Evolutionary conservation across 768 basidiomycete genomes (phyloP).

Genomic region (Rhizopogon salebrosus): DNA sequence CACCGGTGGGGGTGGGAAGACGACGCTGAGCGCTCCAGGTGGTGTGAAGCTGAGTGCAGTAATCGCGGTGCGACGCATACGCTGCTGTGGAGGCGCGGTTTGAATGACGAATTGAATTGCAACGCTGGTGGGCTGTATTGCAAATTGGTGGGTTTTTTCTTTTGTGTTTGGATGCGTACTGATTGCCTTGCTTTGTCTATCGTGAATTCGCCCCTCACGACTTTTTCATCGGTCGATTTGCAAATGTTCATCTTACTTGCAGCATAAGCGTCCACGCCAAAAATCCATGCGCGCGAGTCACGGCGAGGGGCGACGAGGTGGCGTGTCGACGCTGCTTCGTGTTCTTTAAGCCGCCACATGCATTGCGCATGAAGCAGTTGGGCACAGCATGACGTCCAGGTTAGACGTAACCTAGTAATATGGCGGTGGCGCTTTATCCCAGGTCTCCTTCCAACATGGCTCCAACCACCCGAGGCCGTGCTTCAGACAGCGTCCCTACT

Average conservation of each 20-base stretch:
- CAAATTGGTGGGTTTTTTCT: conserved; percentile 55
- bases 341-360: too few relatives aligned
- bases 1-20: neutral
- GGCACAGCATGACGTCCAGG: too few relatives aligned
- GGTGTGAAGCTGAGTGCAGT: conserved; percentile 75
- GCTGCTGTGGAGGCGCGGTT: conserved; percentile 78
- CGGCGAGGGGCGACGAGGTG: conserved; percentile 53
- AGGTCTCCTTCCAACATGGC: too few relatives aligned
- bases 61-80: conserved; percentile 89
- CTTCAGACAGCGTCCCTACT: too few relatives aligned
- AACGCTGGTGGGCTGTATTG: conserved; percentile 88
- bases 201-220: too few relatives aligned
- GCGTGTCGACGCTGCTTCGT: neutral
- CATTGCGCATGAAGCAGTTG: too few relatives aligned
- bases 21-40: conserved; percentile 36
- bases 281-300: conserved; percentile 81
- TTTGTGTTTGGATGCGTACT: conserved; percentile 2
- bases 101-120: conserved; percentile 87
- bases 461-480: too few relatives aligned
- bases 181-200: neutral
- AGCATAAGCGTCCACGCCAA: conserved; percentile 87
- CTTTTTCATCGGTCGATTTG: too few relatives aligned
- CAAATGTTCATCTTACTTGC: too few relatives aligned
- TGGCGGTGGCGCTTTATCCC: too few relatives aligned
- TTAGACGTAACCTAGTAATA: too few relatives aligned